Base-by-base conservation (phyloP, 169 alveolate genomes). In the Plasmodium gonderi region DNA sequence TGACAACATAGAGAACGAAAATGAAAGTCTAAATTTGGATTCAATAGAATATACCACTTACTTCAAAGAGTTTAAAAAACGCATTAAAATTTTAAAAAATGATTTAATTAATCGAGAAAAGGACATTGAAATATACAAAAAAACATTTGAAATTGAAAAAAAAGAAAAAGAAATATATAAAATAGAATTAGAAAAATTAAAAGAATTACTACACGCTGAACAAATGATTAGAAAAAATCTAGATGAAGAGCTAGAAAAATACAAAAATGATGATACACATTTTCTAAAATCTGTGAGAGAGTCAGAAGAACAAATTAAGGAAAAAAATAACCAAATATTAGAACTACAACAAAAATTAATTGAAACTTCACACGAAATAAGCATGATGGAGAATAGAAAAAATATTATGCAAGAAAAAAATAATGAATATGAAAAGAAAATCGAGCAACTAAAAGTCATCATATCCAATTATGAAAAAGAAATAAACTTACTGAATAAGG, bases 101-200 rank as follows among this genome's bases (percentile, higher is more conserved):
- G 78, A 75, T 72, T 72, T 85, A 75, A 26, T 36, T 17, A 75
- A 38, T 36, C 31, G 92, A 31, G 92, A 85, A 65, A 85, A 85
- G 49, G 87, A 85, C 44, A 23, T 85, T n/a, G 92, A 85, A 65
- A 75, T 74, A 54, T 85, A 75, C 54, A 54, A 85, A 29, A 85
- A 85, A n/a, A 51, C 92, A 26, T 40, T 54, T 23, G 92, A 85
- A 54, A 85, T 75, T 38, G 92, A 85, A 45, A 85, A 85, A 31
- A 75, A 67, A 40, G 92, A 85, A 75, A 85, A 85, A 29, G 92
- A 85, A 75, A 26, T 75, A 0, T 85, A 85, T 40, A 85, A 60
- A 42, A 40, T 75, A 3, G 92, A 85, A 45, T 75, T 85, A 60
- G 92, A 85, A 26, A 85, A 85, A 11, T 49, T 85, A 75, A 83